phyloP scores from a whole-genome alignment of 345 rosid species.

The Eucalyptus polyanthemos region DNA sequence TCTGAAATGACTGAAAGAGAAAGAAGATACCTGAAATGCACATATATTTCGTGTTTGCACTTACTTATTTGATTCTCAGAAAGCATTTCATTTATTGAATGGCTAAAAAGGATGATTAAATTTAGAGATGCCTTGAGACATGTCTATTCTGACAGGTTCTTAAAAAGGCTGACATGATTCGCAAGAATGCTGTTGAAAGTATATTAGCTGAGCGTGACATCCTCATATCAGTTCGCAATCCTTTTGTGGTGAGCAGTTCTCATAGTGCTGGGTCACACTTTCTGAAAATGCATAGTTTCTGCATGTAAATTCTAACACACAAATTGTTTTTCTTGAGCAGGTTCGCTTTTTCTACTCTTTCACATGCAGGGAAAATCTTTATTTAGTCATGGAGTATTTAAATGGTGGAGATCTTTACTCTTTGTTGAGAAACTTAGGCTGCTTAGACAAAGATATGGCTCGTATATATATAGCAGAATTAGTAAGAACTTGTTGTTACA shows the following conservation, averaged over 20 bases:
- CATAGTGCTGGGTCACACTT: neutral
- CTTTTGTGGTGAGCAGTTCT: slow-evolving; percentile 79
- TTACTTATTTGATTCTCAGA: neutral
- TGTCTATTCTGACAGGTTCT: slow-evolving; percentile 44
- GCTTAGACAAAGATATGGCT: slow-evolving; percentile 93
- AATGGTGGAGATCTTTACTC: slow-evolving; percentile 98
- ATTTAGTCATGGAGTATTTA: slow-evolving; percentile 95
- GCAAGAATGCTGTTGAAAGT: slow-evolving; percentile 97
- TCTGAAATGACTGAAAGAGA: neutral
- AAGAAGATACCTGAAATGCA: neutral
- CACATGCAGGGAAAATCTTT: slow-evolving; percentile 97
- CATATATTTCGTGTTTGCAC: neutral
- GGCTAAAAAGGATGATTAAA: neutral
- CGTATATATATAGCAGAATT: slow-evolving; percentile 90
- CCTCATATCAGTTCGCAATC: slow-evolving; percentile 85
- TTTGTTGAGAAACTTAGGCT: slow-evolving; percentile 74
- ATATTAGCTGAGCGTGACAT: slow-evolving; percentile 92
- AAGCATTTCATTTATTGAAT: neutral
- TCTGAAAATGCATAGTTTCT: neutral
- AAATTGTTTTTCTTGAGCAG: slow-evolving; percentile 37
- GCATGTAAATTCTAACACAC: slow-evolving; percentile 1
- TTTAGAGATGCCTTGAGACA: neutral
- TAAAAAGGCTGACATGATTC: slow-evolving; percentile 94
- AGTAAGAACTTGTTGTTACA: slow-evolving; percentile 38
- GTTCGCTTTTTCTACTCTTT: slow-evolving; percentile 96